Conservation (phyloP, 768 basidiomycete genomes). For the Dictyophora rubrovolvata region DNA sequence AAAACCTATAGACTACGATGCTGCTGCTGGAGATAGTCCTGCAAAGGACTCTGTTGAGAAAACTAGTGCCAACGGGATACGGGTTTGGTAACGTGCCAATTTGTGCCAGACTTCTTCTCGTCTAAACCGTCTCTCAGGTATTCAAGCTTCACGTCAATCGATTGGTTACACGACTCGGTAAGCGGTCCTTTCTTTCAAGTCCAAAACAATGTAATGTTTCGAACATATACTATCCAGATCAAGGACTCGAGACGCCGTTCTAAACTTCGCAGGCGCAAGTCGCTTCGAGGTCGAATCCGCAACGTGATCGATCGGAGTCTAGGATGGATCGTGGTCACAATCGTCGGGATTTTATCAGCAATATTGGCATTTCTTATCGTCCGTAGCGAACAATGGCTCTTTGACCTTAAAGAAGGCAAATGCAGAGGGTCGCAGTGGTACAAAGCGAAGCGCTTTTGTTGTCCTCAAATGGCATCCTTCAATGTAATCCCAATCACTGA, state of each 20-base stretch:
- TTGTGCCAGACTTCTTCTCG: neutral
- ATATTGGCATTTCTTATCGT: slow-evolving; percentile 80
- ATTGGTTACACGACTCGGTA: slow-evolving; percentile 89
- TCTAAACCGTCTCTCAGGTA: slow-evolving; percentile 27
- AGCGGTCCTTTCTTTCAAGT: slow-evolving; percentile 16
- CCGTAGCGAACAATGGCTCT: slow-evolving; percentile 78
- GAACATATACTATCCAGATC: slow-evolving; percentile 32
- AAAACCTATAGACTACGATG: slow-evolving; percentile 27
- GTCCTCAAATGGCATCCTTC: slow-evolving; percentile 27
- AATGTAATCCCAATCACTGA: slow-evolving; percentile 12
- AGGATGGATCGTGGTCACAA: slow-evolving; percentile 84
- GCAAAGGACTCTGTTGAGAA: slow-evolving; percentile 38
- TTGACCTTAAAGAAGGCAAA: slow-evolving; percentile 88
- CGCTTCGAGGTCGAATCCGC: slow-evolving; percentile 53
- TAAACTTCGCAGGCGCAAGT: slow-evolving; percentile 57
- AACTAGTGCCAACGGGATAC: slow-evolving; percentile 72
- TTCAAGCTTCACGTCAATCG: slow-evolving; percentile 80
- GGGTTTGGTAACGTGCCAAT: slow-evolving; percentile 47
- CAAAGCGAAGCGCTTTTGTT: slow-evolving; percentile 77
- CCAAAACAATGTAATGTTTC: slow-evolving; percentile 12
- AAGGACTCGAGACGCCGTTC: slow-evolving; percentile 83
- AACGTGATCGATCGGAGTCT: slow-evolving; percentile 65
- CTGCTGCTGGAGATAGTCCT: slow-evolving; percentile 23
- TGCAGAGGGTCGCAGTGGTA: slow-evolving; percentile 54
- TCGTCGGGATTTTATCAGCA: slow-evolving; percentile 81